Conservation (phyloP, 768 basidiomycete species). For the Pleurotus cornucopiae region DNA sequence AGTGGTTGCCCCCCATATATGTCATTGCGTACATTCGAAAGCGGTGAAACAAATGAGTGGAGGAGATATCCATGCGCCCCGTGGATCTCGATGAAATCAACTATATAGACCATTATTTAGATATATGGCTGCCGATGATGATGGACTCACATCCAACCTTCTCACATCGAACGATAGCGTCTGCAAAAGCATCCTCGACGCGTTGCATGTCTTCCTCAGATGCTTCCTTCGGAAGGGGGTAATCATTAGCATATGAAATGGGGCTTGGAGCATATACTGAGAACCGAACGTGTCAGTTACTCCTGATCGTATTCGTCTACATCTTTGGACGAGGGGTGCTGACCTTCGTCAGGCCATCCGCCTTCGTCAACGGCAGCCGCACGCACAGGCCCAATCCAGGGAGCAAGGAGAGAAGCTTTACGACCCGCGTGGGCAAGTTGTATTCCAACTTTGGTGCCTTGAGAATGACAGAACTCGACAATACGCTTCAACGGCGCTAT, state of each 20-base stretch:
- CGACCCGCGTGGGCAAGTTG: slow-evolving; percentile 74
- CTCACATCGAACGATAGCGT: slow-evolving; percentile 50
- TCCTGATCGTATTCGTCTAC: not conserved
- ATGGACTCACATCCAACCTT: slow-evolving; percentile 52
- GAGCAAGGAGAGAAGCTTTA: slow-evolving; percentile 68
- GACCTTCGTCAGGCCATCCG: slow-evolving; percentile 70
- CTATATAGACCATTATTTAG: slow-evolving; percentile 22
- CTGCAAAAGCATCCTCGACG: slow-evolving; percentile 58
- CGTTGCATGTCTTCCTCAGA: slow-evolving; percentile 47
- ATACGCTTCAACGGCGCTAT: slow-evolving; percentile 66
- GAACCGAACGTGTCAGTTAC: not conserved
- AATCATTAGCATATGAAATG: slow-evolving; percentile 48
- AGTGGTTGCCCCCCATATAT: slow-evolving; percentile 65
- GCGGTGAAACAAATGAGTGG: slow-evolving; percentile 65
- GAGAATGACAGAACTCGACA: slow-evolving; percentile 68
- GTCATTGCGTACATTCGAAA: slow-evolving; percentile 72
- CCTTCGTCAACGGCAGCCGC: slow-evolving; percentile 32
- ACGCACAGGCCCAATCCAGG: slow-evolving; percentile 46
- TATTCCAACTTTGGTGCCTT: slow-evolving; percentile 68
- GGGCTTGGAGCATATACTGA: slow-evolving; percentile 61
- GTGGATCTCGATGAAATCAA: slow-evolving; percentile 72
- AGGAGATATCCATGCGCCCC: slow-evolving; percentile 70
- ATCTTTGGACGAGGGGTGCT: slow-evolving; percentile 1
- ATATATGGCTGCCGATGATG: not conserved
- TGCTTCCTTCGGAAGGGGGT: slow-evolving; percentile 57